phyloP scores from a whole-genome alignment of 2,329 filamentous ascomycete species.

The Paracamarosporium sp. region DNA sequence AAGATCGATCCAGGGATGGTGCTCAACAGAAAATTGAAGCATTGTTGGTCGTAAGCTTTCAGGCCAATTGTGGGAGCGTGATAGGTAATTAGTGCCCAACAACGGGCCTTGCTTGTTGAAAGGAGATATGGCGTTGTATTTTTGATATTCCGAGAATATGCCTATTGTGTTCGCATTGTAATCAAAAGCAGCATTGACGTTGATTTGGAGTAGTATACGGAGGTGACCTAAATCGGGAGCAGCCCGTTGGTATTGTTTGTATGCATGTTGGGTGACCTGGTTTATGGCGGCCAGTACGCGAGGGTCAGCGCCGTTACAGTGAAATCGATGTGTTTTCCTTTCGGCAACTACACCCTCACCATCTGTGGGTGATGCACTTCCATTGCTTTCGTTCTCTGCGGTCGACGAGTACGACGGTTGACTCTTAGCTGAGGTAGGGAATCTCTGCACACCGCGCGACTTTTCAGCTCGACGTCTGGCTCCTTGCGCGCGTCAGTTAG shows the following conservation, averaged over 20 bases:
- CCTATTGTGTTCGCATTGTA: constrained; percentile 18
- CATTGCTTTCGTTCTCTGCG: not conserved
- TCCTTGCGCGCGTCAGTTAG: constrained; percentile 1
- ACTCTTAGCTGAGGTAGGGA: not conserved
- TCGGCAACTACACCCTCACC: not conserved
- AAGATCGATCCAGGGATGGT: constrained; percentile 52
- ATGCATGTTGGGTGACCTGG: constrained; percentile 24
- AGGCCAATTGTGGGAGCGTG: constrained; percentile 11
- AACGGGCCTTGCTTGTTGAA: constrained; percentile 14
- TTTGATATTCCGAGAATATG: constrained; percentile 9
- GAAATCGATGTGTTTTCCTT: not conserved
- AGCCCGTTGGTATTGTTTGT: constrained; percentile 23
- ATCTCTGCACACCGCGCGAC: not conserved
- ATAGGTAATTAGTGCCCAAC: not conserved
- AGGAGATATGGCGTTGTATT: constrained; percentile 22
- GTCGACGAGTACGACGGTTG: not conserved
- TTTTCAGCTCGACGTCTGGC: not conserved
- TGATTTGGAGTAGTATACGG: constrained; percentile 20
- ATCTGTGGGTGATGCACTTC: not conserved
- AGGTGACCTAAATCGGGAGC: constrained; percentile 17
- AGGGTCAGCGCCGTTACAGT: not conserved
- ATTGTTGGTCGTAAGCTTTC: constrained; percentile 40
- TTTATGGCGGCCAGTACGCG: constrained; percentile 18
- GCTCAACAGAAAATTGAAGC: constrained; percentile 44
- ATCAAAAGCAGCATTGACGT: constrained; percentile 16